phyloP scores from a whole-genome alignment of 2,329 filamentous ascomycete genomes.

The Sporothrix brasiliensis region DNA sequence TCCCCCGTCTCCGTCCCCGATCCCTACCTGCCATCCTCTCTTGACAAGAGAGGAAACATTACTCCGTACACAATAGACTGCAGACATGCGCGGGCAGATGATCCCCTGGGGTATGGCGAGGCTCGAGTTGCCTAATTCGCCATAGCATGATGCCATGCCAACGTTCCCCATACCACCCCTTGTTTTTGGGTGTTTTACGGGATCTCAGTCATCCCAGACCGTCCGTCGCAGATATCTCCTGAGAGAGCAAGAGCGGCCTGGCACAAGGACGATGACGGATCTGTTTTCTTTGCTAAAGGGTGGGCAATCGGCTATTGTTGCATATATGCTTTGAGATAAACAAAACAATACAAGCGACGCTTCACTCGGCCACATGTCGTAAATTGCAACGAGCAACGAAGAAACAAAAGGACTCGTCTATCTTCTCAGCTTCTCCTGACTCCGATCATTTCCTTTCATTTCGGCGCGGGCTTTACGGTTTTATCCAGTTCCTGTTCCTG shows the following conservation, averaged over 20 bases:
- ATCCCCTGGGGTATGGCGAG: background rate
- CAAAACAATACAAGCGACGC: no score
- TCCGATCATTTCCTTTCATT: background rate
- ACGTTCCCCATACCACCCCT: background rate
- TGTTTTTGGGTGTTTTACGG: background rate
- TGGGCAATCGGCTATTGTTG: background rate
- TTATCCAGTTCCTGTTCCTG: background rate
- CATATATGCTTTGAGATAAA: no score
- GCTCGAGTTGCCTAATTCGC: constrained; percentile 27
- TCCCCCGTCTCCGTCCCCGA: background rate
- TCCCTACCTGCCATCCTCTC: background rate
- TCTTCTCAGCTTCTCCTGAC: no score
- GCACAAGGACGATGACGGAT: constrained; percentile 12
- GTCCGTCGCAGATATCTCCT: background rate
- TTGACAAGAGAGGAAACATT: background rate
- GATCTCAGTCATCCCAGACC: constrained; percentile 11
- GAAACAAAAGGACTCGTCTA: background rate
- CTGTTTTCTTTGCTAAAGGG: background rate
- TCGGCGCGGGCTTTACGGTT: constrained; percentile 18
- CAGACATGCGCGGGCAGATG: constrained; percentile 11
- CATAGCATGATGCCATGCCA: constrained; percentile 26
- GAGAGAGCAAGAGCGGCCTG: background rate
- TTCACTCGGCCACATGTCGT: background rate
- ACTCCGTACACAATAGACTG: background rate
- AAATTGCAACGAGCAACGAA: background rate